These are phyloP conservation scores for Biscogniauxia sp. DNA, from an alignment of 2,329 filamentous ascomycete genomes.

Conservation along the genomic window DNA sequence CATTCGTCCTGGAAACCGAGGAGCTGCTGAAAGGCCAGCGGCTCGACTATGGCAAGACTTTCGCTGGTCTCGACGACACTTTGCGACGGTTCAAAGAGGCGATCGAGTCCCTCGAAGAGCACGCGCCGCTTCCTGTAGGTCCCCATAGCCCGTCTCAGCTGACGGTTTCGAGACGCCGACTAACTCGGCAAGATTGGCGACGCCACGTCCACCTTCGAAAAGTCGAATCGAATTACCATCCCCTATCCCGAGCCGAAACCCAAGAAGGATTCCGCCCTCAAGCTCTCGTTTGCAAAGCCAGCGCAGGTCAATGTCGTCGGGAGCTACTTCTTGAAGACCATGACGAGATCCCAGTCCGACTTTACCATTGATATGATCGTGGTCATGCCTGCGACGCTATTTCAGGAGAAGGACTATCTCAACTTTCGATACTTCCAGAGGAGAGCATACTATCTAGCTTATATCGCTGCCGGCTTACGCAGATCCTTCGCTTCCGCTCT, in stretches of 20 bases:
- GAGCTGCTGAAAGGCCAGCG: slow-evolving; percentile 55
- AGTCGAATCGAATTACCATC: slow-evolving; percentile 65
- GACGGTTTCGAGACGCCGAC: slow-evolving; percentile 1
- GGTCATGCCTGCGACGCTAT: slow-evolving; percentile 75
- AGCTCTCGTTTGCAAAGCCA: slow-evolving; percentile 74
- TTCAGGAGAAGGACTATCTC: slow-evolving; percentile 93
- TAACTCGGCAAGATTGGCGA: slow-evolving; percentile 57
- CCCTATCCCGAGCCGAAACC: slow-evolving; percentile 85
- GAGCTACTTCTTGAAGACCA: slow-evolving; percentile 77
- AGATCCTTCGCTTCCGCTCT: slow-evolving; percentile 52
- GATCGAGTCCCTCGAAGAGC: slow-evolving; percentile 50
- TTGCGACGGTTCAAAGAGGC: slow-evolving; percentile 51
- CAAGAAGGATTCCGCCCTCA: slow-evolving; percentile 73
- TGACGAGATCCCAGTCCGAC: slow-evolving; percentile 59
- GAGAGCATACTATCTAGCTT: slow-evolving; percentile 85
- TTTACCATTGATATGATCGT: slow-evolving; percentile 78
- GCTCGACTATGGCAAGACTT: slow-evolving; percentile 49
- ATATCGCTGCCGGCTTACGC: slow-evolving; percentile 69
- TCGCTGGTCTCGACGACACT: slow-evolving; percentile 48
- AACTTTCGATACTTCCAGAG: slow-evolving; percentile 95
- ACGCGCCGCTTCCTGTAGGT: slow-evolving; percentile 51
- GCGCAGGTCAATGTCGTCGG: slow-evolving; percentile 82
- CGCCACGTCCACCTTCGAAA: slow-evolving; percentile 65
- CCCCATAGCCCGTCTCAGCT: neutral
- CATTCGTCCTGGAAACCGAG: slow-evolving; percentile 58